Base-by-base conservation (phyloP, 345 rosid species). In the Murraya koenigii region DNA sequence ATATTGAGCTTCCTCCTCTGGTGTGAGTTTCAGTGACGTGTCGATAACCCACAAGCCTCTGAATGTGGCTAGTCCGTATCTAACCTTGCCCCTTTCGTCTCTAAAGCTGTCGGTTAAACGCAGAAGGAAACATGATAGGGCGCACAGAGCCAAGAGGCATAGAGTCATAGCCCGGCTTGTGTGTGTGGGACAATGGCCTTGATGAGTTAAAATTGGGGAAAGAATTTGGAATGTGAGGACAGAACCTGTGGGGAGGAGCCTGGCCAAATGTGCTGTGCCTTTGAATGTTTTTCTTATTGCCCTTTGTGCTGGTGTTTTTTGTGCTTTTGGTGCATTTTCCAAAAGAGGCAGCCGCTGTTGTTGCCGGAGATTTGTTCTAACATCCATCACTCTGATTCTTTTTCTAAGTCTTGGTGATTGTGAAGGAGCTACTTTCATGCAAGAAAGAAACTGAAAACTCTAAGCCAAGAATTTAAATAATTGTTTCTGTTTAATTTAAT, bases 171-270 rank as follows among this genome's bases (percentile, higher is more conserved):
- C 28, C 4, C 28, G 25, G 60, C 69, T 74, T 5, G 77, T n/a
- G 38, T 74, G 44, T 8, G 61, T 74, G n/a, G 38, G 69, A 22
- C 77, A 74, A 13, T 32, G 69, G 70, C 77, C 77, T 63, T 63
- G 69, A 44, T 63, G 77, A 20, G 77, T 62, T n/a, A 74, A 47
- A 41, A 74, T 39, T 32, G 69, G 77, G 25, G 77, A 74, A 6
- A 74, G 30, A 63, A 63, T 8, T 44, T 74, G 77, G 69, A 74
- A 74, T 62, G 69, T 22, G 28, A 74, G 69, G 13, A 63, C 69
- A 19, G 77, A 32, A 20, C 77, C 77, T 0, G 77, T 62, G 44
- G 77, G 77, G 5, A 74, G 77, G 63, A 74, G 77, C 69, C 60
- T 74, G 19, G 41, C 30, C 68, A 74, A 74, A 62, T 74, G 56